Evolutionary conservation across 2,329 filamentous ascomycete genomes (phyloP).

Genomic region (Colletotrichum tropicicola): DNA sequence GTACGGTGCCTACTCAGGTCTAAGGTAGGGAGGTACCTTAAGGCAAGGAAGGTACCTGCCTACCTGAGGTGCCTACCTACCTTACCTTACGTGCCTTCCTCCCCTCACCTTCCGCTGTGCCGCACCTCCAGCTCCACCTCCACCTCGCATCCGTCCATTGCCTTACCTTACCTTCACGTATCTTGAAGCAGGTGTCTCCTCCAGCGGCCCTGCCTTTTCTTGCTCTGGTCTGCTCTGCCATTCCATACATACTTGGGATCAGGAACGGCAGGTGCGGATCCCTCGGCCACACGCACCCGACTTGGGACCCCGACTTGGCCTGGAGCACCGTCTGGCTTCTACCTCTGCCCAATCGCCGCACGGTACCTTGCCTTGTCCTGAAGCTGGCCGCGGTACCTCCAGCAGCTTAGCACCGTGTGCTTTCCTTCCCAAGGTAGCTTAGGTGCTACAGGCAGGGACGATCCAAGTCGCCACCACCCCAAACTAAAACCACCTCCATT

Average conservation of each 20-base stretch:
- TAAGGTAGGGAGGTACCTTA: no score
- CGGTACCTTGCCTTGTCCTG: slow-evolving; percentile 16
- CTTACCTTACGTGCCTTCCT: not conserved
- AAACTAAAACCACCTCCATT: slow-evolving; percentile 28
- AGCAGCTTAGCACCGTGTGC: no score
- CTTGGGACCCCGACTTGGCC: not conserved
- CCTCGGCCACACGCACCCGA: slow-evolving; percentile 7
- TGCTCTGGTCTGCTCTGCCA: no score
- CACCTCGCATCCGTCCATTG: no score
- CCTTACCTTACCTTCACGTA: no score
- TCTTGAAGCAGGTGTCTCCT: no score
- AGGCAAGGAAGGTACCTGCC: not conserved
- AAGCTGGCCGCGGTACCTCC: not conserved
- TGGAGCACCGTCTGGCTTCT: not conserved
- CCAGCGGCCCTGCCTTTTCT: no score
- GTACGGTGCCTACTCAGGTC: no score
- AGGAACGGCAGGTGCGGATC: not conserved
- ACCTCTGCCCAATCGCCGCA: not conserved
- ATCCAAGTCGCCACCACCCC: slow-evolving; percentile 28
- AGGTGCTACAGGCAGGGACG: slow-evolving; percentile 15
- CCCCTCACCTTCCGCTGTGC: not conserved
- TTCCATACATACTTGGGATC: not conserved
- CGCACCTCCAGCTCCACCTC: no score
- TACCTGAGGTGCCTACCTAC: not conserved
- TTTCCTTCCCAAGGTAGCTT: not conserved